Conservation (phyloP, 495 filamentous ascomycete genomes). For the Penicillium antarcticum region DNA sequence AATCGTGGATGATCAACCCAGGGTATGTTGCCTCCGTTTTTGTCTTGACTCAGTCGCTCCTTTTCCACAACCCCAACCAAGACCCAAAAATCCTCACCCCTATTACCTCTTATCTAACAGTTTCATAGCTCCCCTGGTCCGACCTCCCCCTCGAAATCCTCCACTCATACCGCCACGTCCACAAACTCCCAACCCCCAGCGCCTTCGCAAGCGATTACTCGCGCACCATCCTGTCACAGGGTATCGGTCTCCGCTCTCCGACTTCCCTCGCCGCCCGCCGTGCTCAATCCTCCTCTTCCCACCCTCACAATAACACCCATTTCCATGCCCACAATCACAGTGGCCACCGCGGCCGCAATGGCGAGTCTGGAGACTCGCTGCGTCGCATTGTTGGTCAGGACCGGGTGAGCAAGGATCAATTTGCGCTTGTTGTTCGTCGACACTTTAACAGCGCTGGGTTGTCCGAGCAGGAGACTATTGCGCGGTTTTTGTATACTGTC, state of each 20-base stretch:
- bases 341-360: neutral
- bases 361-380: slow-evolving; percentile 15
- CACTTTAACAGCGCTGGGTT: slow-evolving; percentile 86
- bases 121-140: slow-evolving; percentile 67
- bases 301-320: slow-evolving; percentile 9
- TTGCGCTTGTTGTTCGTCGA: slow-evolving; percentile 79
- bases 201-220: slow-evolving; percentile 70
- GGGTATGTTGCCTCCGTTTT: slow-evolving; percentile 26
- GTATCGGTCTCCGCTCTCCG: slow-evolving; percentile 59
- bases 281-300: slow-evolving; percentile 23
- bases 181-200: slow-evolving; percentile 66
- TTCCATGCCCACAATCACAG: slow-evolving; percentile 6
- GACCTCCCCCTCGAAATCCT: slow-evolving; percentile 69
- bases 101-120: neutral
- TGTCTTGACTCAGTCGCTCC: neutral
- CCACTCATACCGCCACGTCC: slow-evolving; percentile 75
- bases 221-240: slow-evolving; percentile 66
- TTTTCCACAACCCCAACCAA: neutral
- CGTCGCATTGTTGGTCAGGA: slow-evolving; percentile 44
- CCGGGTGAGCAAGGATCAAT: slow-evolving; percentile 70
- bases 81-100: neutral
- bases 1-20: slow-evolving; percentile 27
- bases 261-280: slow-evolving; percentile 43
- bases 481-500: slow-evolving; percentile 82
- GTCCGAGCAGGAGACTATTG: slow-evolving; percentile 83